A percentile compares a stretch with the other conserved stretches of the same genome.
Evolutionary conservation across 2,329 filamentous ascomycete genomes (phyloP).

Genomic region (Dryadomyces quercus-mongolicae): DNA sequence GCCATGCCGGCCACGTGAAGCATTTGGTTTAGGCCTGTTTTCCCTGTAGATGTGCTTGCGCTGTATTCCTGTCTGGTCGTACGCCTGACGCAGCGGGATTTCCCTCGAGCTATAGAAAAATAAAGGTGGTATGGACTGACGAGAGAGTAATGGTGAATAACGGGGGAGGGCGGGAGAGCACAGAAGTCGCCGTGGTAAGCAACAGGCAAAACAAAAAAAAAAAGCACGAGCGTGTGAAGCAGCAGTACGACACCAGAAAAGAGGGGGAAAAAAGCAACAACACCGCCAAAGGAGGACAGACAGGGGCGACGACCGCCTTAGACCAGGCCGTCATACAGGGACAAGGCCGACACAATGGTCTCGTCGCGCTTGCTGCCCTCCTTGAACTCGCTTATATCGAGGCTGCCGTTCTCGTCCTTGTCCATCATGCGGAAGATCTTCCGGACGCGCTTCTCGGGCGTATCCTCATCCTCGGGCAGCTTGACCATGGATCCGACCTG

Average conservation of each 20-base stretch:
- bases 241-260: background rate
- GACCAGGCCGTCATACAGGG: conserved; percentile 90
- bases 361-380: conserved; percentile 98
- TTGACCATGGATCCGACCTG: conserved; percentile 99
- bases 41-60: background rate
- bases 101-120: background rate
- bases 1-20: background rate
- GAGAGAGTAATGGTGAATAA: background rate
- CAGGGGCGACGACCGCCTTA: conserved; percentile 22
- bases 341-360: conserved; percentile 94
- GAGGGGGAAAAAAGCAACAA: background rate
- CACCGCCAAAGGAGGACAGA: background rate
- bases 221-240: background rate
- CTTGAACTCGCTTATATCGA: conserved; percentile 98
- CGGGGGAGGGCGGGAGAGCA: background rate
- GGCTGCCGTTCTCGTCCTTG: conserved; percentile 95
- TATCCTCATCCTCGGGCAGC: conserved; percentile 95
- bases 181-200: background rate
- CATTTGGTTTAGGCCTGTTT: background rate
- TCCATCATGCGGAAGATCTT: conserved; percentile 99
- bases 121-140: background rate
- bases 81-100: background rate
- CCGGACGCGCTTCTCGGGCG: conserved; percentile 90
- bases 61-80: background rate
- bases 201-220: background rate